Conservation (phyloP, 495 filamentous ascomycete genomes). For the Neurospora terricola region DNA sequence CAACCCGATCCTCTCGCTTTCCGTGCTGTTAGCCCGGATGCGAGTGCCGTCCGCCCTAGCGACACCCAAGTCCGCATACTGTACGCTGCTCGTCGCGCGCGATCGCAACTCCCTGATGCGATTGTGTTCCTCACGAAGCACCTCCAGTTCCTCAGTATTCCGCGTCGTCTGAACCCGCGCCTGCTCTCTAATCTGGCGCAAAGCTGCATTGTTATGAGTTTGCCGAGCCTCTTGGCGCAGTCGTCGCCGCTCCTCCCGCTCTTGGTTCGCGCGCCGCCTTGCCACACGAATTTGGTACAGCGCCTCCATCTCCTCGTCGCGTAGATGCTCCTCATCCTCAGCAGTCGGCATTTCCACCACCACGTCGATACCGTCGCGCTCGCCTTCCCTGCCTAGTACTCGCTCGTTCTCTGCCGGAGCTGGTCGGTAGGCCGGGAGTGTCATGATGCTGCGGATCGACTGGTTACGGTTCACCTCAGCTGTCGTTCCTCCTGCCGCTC, state of each 20-base stretch:
- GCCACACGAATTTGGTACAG: slow-evolving; percentile 82
- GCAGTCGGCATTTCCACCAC: slow-evolving; percentile 61
- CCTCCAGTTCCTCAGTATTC: slow-evolving; percentile 29
- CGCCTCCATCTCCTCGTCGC: slow-evolving; percentile 90
- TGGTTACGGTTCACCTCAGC: slow-evolving; percentile 69
- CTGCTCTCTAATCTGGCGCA: slow-evolving; percentile 47
- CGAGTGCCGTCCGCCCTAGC: slow-evolving; percentile 83
- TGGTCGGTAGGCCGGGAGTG: slow-evolving; percentile 66
- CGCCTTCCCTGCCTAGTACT: slow-evolving; percentile 83
- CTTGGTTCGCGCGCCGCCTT: slow-evolving; percentile 62
- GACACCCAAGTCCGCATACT: slow-evolving; percentile 77
- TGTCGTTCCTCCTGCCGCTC: slow-evolving; percentile 7
- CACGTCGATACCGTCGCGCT: slow-evolving; percentile 82
- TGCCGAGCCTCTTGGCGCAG: slow-evolving; percentile 58
- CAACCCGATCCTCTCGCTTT: slow-evolving; percentile 66
- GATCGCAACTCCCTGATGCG: slow-evolving; percentile 53
- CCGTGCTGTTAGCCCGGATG: slow-evolving; percentile 67
- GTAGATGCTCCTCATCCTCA: slow-evolving; percentile 59
- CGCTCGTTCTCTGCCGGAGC: slow-evolving; percentile 66
- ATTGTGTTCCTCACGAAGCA: slow-evolving; percentile 57
- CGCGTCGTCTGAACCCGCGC: slow-evolving; percentile 28
- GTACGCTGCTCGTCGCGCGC: slow-evolving; percentile 69
- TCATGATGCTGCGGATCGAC: slow-evolving; percentile 84
- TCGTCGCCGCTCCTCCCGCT: slow-evolving; percentile 63
- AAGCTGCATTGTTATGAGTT: slow-evolving; percentile 52